Conservation (phyloP, 2,329 filamentous ascomycete species). For the Stenocarpella maydis region DNA sequence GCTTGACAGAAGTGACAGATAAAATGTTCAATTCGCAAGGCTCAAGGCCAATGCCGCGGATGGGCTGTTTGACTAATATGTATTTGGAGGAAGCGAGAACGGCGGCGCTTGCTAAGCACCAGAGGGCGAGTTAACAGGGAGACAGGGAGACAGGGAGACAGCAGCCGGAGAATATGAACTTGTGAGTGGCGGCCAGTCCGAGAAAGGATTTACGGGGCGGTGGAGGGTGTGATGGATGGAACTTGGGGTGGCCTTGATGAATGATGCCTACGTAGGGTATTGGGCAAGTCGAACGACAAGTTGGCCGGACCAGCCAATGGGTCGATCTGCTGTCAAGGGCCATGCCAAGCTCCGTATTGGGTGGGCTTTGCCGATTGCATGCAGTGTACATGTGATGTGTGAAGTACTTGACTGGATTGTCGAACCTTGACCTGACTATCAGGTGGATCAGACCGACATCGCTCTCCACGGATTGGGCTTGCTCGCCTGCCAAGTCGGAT, state of each 20-base stretch:
- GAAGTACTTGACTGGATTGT: neutral
- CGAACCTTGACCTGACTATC: neutral
- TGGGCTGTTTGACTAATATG: neutral
- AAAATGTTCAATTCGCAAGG: neutral
- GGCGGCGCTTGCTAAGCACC: neutral
- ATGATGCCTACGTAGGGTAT: neutral
- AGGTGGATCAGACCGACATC: conserved; percentile 1
- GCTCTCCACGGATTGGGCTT: neutral
- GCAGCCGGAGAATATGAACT: neutral
- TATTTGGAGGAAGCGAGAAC: neutral
- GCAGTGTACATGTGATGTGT: too few relatives aligned
- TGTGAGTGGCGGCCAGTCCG: neutral
- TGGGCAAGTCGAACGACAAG: neutral
- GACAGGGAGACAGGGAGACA: neutral
- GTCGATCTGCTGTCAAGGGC: neutral
- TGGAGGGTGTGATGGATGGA: neutral
- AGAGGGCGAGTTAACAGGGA: neutral
- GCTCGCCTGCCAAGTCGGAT: conserved; percentile 13
- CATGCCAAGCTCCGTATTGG: conserved; percentile 16
- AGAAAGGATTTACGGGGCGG: neutral
- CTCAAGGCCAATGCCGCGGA: neutral
- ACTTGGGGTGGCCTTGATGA: neutral
- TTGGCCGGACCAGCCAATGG: neutral
- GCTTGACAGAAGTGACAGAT: neutral
- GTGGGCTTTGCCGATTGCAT: neutral